These are phyloP conservation scores for Aspergillus avenaceus DNA, from an alignment of 495 filamentous ascomycete species.

Conservation along the genomic window DNA sequence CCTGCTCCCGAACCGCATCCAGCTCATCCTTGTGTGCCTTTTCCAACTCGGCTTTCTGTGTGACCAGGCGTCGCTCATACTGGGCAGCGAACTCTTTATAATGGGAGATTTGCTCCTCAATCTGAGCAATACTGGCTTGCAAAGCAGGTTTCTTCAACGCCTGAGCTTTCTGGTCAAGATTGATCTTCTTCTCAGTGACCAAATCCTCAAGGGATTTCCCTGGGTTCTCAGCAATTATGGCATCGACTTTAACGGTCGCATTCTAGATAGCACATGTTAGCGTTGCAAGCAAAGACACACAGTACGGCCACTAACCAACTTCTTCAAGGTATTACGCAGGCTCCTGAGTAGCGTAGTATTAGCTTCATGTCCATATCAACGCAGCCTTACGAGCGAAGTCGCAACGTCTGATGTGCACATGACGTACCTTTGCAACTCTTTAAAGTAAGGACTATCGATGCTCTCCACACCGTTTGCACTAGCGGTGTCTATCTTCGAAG, in stretches of 20 bases:
- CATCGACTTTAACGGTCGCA: slow-evolving; percentile 72
- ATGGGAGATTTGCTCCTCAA: slow-evolving; percentile 78
- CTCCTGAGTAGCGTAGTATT: slow-evolving; percentile 46
- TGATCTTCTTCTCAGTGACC: slow-evolving; percentile 78
- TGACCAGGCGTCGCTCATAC: slow-evolving; percentile 61
- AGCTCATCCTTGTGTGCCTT: slow-evolving; percentile 66
- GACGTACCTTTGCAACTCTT: slow-evolving; percentile 80
- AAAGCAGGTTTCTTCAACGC: slow-evolving; percentile 85
- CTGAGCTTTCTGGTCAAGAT: slow-evolving; percentile 86
- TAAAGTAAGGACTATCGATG: slow-evolving; percentile 70
- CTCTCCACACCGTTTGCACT: slow-evolving; percentile 49
- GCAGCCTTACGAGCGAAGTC: not conserved
- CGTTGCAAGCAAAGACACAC: slow-evolving; percentile 1
- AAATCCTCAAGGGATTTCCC: slow-evolving; percentile 79
- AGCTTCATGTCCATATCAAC: slow-evolving; percentile 3
- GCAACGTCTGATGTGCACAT: not conserved
- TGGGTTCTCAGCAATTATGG: slow-evolving; percentile 71
- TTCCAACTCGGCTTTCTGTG: slow-evolving; percentile 70
- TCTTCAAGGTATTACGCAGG: slow-evolving; percentile 83
- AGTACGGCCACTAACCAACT: slow-evolving; percentile 59
- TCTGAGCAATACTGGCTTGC: slow-evolving; percentile 65
- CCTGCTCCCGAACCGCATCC: slow-evolving; percentile 62
- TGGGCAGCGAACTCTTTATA: slow-evolving; percentile 80
- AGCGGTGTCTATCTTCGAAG: slow-evolving; percentile 25
- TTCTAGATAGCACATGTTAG: slow-evolving; percentile 46